Evolutionary conservation across 1,284 basidiomycete genomes (phyloP).

Genomic region (Cerrena zonata): DNA sequence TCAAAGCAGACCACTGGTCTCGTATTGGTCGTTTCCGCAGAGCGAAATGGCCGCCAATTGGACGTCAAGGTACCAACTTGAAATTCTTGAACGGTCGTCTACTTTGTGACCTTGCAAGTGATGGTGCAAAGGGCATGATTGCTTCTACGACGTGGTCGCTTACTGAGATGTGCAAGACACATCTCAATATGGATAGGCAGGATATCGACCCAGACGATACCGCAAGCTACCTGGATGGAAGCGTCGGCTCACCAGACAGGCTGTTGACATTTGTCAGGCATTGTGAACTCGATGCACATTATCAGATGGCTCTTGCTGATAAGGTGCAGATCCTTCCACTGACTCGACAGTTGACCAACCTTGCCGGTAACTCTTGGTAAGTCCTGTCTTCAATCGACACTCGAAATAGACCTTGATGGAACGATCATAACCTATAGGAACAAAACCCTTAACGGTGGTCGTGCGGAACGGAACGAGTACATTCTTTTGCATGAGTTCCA

Average conservation of each 20-base stretch:
- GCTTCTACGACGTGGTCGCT: constrained; percentile 95
- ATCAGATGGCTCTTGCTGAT: constrained; percentile 90
- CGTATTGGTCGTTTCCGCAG: constrained; percentile 89
- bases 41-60: constrained; percentile 76
- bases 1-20: constrained; percentile 90
- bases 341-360: constrained; percentile 90
- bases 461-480: constrained; percentile 97
- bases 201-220: constrained; percentile 97
- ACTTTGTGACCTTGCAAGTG: constrained; percentile 88
- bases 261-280: constrained; percentile 86
- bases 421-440: constrained; percentile 53
- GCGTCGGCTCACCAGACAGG: constrained; percentile 70
- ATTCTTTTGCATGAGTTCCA: constrained; percentile 99
- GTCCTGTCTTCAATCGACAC: constrained; percentile 19
- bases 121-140: constrained; percentile 95
- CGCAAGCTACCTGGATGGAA: constrained; percentile 83
- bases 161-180: constrained; percentile 91
- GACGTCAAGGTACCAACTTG: constrained; percentile 80
- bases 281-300: constrained; percentile 90
- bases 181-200: constrained; percentile 79
- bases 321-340: constrained; percentile 87
- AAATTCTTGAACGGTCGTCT: constrained; percentile 82
- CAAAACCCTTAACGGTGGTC: constrained; percentile 89
- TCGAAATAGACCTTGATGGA: neutral
- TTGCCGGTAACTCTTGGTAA: constrained; percentile 97